Base-by-base conservation (phyloP, 2,329 filamentous ascomycete species). In the Cladosporium sp. region DNA sequence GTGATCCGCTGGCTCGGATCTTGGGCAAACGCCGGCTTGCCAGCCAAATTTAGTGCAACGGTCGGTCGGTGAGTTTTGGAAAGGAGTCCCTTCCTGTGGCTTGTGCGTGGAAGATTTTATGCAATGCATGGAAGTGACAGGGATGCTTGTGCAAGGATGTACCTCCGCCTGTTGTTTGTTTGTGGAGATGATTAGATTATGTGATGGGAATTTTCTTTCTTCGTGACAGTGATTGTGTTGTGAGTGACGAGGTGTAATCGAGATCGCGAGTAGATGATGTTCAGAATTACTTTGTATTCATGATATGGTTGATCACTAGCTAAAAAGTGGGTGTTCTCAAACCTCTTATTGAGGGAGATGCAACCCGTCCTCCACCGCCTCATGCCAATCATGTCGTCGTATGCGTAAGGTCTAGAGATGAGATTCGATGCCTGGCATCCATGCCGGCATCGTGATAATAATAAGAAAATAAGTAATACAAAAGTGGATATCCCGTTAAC, bases 381-480 rank as follows among this genome's bases (percentile, higher is more conserved):
- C 49, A 25, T 39, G 35, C 49, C 37, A 52, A 28, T 52, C 49
- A 24, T 24, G 42, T 55, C 3, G 3, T 42, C 37, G 37, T 42
- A 52, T 28, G 22, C n/a, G n/a, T 24, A 22, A 7, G n/a, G 6
- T 32, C n/a, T 28, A 55, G 51, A 55, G 51, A 45, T 55, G 51
- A 55, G 51, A 55, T 55, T 28, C 40, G 22, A 44, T 36, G 51
- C 39, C 28, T 28, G 39, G 39, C 39, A 36, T 52, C 49, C 48
- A 56, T 53, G 35, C 34, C 58, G 44, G 10, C 44, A 32, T n/a
- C 40, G 35, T 65, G 60, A 63, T 63, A 60, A 62, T 53, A 55
- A 32, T 36, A n/a, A 55, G 15, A 17, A 32, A 28, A 37, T n/a
- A 45, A 39, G 19, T 15, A 45, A 45, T 39, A 39, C 25, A n/a